Percentiles rank a stretch among this genome's conserved stretches.
Conservation (phyloP, 495 filamentous ascomycete species). For the Penicillium egyptiacum region DNA sequence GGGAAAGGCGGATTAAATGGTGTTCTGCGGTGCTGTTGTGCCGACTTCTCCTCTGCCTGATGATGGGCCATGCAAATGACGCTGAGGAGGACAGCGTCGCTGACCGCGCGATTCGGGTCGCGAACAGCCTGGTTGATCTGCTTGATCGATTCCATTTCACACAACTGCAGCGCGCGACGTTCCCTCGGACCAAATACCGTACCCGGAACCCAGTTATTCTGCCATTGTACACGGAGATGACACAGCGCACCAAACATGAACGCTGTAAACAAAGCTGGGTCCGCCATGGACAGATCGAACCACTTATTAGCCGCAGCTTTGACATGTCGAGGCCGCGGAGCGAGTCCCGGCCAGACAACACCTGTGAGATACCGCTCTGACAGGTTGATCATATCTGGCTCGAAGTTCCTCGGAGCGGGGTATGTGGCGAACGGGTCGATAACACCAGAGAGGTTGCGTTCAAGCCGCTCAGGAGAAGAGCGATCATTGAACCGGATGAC, state of each 20-base stretch:
- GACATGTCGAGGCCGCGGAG: slow-evolving; percentile 18
- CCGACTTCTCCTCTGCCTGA: slow-evolving; percentile 22
- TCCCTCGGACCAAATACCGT: slow-evolving; percentile 27
- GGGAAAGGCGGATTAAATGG: slow-evolving; percentile 42
- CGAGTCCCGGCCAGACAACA: slow-evolving; percentile 40
- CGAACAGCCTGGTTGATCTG: slow-evolving; percentile 38
- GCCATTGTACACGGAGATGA: slow-evolving; percentile 41
- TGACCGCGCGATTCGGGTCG: slow-evolving; percentile 32
- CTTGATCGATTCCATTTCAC: slow-evolving; percentile 41
- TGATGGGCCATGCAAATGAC: slow-evolving; percentile 48
- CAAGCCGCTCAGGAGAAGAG: slow-evolving; percentile 28
- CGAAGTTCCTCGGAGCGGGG: slow-evolving; percentile 22
- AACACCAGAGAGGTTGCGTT: slow-evolving; percentile 23
- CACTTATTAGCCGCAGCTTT: slow-evolving; percentile 25
- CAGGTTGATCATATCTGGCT: slow-evolving; percentile 27
- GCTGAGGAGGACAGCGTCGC: slow-evolving; percentile 40
- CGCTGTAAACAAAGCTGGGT: slow-evolving; percentile 40
- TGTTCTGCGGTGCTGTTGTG: slow-evolving; percentile 17
- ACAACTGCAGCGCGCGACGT: slow-evolving; percentile 29
- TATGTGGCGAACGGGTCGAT: slow-evolving; percentile 40
- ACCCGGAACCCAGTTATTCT: slow-evolving; percentile 29
- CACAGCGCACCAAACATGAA: slow-evolving; percentile 43
- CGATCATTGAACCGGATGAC: slow-evolving; percentile 10
- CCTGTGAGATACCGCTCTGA: slow-evolving; percentile 31
- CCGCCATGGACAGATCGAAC: slow-evolving; percentile 38